Evolutionary conservation across 331 rosid genomes (phyloP), one percentile per base, ranked within the genome.

Genomic region (Cydonia oblonga): DNA sequence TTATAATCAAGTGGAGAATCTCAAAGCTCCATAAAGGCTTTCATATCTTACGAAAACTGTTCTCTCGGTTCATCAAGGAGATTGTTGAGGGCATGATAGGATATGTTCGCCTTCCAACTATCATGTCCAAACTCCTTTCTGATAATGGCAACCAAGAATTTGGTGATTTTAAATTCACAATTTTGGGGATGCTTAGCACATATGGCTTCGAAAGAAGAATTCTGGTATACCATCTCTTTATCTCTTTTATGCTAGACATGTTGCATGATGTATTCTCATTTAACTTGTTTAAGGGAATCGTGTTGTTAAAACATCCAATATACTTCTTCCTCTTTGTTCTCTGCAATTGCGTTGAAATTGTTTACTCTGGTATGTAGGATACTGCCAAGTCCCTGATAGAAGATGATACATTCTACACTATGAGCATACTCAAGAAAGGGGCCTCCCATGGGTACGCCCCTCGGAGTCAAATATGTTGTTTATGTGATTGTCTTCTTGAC

Each of bases 21-120:
- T 80, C 90, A 2, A 83, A 79, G 75, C 85, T 89, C 60, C 72
- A 19, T 46, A 84, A 81, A 70, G 82, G 83, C 33, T 84, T 82
- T 81, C 88, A 77, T 80, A 59, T 89, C 71, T 81, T 88, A 81
- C 88, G 84, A 84, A 95, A 87, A 75, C 54, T 95, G 83, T 83
- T 95, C 68, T 88, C 96, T 79, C 87, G 75, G 74, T 91, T 91
- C 86, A 84, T 95, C 86, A 89, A 87, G 84, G 97, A 88, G 81
- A 95, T 95, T 76, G 98, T 91, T 66, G 98, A 95, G 80, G 97
- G 97, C 70, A 91, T 95, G 97, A 91, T 89, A 30, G 98, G 98
- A 49, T 91, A 83, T 79, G 92, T 95, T 85, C 91, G 87, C 81
- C 93, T 95, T 72, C 98, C 98, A 56, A 82, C 87, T 59, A 89